Conservation (phyloP, 2,329 filamentous ascomycete species). For the Hymenoscyphus fructigenus region DNA sequence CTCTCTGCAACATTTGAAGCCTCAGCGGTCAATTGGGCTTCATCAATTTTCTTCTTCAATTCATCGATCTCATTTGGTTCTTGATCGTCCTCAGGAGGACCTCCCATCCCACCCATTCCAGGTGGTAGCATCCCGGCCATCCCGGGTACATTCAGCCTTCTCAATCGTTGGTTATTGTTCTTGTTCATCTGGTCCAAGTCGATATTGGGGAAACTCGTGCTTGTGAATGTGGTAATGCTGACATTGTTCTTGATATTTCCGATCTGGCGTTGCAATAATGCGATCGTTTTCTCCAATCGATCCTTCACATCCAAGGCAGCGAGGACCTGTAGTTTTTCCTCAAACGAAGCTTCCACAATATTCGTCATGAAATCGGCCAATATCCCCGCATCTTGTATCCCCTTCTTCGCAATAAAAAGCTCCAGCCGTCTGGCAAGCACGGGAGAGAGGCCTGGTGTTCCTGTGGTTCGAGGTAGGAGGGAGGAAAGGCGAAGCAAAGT, state of each 20-base stretch:
- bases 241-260: conserved; percentile 82
- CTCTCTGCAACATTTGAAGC: conserved; percentile 87
- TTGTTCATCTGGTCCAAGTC: conserved; percentile 54
- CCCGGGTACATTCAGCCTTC: conserved; percentile 28
- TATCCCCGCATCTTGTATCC: conserved; percentile 75
- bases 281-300: conserved; percentile 77
- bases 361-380: conserved; percentile 98
- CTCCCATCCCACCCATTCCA: conserved; percentile 25
- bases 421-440: conserved; percentile 85
- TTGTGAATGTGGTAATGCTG: conserved; percentile 76
- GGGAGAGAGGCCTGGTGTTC: conserved; percentile 69
- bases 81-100: conserved; percentile 61
- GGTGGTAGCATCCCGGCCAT: conserved; percentile 30
- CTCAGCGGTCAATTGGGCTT: conserved; percentile 77
- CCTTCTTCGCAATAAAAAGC: conserved; percentile 80
- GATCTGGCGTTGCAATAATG: conserved; percentile 80
- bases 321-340: conserved; percentile 87
- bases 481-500: conserved; percentile 81
- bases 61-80: conserved; percentile 90
- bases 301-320: conserved; percentile 77
- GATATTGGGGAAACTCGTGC: conserved; percentile 60
- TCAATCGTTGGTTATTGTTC: conserved; percentile 42
- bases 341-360: conserved; percentile 79
- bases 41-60: conserved; percentile 81
- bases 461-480: conserved; percentile 69